These are phyloP conservation scores for Thymus quinquecostatus DNA, from an alignment of 257 asterid species.

Conservation along the genomic window DNA sequence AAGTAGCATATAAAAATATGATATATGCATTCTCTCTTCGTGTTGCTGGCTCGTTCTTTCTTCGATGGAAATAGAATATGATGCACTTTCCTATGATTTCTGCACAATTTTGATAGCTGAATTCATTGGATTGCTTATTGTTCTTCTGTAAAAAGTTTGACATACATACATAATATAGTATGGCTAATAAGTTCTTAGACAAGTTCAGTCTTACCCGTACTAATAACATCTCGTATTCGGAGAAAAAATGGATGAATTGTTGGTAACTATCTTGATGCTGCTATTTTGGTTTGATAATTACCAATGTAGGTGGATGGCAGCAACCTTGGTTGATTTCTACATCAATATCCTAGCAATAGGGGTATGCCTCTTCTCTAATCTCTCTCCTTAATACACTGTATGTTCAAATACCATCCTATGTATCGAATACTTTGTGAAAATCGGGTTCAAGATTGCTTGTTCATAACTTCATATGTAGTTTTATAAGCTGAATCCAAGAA, in stretches of 20 bases:
- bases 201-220: too few species aligned
- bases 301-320: conserved; percentile 78
- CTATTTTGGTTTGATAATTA: neutral
- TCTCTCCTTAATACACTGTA: neutral
- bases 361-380: conserved; percentile 46
- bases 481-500: neutral
- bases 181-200: neutral
- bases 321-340: conserved; percentile 72
- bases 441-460: neutral
- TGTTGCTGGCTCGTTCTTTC: neutral
- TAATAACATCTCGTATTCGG: neutral
- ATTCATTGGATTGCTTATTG: neutral
- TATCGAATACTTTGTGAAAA: neutral
- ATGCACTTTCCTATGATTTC: conserved; percentile 10
- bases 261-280: neutral
- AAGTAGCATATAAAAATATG: neutral
- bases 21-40: neutral
- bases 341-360: conserved; percentile 56
- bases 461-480: neutral
- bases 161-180: neutral
- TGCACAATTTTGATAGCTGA: neutral
- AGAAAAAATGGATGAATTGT: neutral
- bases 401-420: conserved; percentile 8
- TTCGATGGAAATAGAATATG: neutral
- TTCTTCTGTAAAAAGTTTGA: neutral